Conservation (phyloP, 2,329 filamentous ascomycete genomes). For the Hymenoscyphus fraxineus region DNA sequence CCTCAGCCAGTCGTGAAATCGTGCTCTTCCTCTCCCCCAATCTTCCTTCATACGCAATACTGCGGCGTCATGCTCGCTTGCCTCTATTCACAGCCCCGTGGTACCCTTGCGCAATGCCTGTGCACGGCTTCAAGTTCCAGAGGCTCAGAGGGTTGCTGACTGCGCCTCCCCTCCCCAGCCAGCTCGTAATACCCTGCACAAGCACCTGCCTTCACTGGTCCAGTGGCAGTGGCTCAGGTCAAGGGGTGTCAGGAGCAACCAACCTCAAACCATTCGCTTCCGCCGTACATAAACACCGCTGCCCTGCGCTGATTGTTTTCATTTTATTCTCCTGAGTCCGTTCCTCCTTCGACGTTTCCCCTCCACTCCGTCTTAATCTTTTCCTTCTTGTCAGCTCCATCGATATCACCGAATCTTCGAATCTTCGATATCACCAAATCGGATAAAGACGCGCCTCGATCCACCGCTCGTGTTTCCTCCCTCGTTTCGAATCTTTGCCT, state of each 20-base stretch:
- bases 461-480: neutral
- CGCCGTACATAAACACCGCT: constrained; percentile 2
- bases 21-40: neutral
- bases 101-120: neutral
- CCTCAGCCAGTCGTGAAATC: neutral
- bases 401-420: neutral
- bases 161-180: neutral
- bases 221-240: too few relatives aligned
- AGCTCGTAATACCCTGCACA: neutral
- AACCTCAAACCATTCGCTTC: neutral
- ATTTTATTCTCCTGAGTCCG: too few relatives aligned
- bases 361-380: neutral
- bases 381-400: neutral
- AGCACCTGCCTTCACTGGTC: too few relatives aligned
- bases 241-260: neutral
- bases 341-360: neutral
- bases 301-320: too few relatives aligned
- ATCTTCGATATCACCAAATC: neutral
- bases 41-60: neutral
- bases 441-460: neutral
- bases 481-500: neutral
- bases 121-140: neutral
- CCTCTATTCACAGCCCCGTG: neutral
- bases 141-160: neutral
- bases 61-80: neutral